Conservation (phyloP, 768 basidiomycete species). For the Suillus weaverae region DNA sequence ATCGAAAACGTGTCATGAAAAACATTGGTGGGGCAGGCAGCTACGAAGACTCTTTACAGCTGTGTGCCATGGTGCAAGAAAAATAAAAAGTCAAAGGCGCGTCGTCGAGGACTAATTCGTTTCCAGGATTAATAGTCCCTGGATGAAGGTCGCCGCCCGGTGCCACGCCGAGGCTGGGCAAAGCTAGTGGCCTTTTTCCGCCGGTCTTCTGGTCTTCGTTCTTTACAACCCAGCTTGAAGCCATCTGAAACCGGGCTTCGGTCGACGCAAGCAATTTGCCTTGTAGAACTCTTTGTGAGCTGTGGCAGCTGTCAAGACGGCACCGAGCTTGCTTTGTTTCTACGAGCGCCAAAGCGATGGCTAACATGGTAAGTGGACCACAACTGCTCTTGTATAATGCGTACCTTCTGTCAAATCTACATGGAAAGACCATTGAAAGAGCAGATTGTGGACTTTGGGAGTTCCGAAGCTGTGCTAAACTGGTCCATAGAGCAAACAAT, state of each 20-base stretch:
- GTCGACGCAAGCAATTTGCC: conserved; percentile 1
- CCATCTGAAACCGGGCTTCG: conserved; percentile 4
- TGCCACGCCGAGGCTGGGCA: conserved; percentile 9
- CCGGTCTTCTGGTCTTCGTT: conserved; percentile 2
- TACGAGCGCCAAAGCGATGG: conserved; percentile 14
- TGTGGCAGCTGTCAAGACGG: conserved; percentile 8
- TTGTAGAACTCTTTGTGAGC: conserved; percentile 22
- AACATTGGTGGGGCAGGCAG: not conserved
- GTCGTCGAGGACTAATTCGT: not conserved
- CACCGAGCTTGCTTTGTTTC: conserved; percentile 4
- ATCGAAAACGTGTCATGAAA: not conserved
- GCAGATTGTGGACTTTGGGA: not conserved
- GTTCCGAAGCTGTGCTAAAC: conserved; percentile 13
- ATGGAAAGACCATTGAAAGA: conserved; percentile 6
- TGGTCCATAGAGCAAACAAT: conserved; percentile 26
- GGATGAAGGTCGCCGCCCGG: conserved; percentile 7
- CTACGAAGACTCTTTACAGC: not conserved
- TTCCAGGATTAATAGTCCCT: conserved; percentile 2
- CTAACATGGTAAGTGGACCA: conserved; percentile 18
- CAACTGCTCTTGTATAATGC: not conserved
- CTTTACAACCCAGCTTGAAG: not conserved
- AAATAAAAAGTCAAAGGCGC: not conserved
- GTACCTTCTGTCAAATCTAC: not conserved
- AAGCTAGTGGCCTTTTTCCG: not conserved
- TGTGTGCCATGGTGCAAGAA: not conserved